Conservation (phyloP, 2,329 filamentous ascomycete species). For the Fusarium ramigenum region DNA sequence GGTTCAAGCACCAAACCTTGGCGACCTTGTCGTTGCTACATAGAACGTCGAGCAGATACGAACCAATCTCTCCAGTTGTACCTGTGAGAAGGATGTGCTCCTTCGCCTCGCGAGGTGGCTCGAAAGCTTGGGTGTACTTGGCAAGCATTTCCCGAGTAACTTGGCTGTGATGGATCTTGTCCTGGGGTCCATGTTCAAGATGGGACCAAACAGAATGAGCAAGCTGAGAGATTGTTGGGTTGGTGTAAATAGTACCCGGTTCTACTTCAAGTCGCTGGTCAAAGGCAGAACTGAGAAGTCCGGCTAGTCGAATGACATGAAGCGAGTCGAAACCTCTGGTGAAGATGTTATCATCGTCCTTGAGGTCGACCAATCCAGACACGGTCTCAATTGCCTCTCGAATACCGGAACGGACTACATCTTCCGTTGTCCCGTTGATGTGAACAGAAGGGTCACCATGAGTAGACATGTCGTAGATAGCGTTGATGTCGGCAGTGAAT, state of each 20-base stretch:
- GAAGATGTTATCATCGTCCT: neutral
- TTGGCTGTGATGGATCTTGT: neutral
- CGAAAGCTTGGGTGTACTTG: neutral
- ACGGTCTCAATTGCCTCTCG: neutral
- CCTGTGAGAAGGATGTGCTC: neutral
- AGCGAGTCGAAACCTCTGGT: neutral
- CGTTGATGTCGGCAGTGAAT: neutral
- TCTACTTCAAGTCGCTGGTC: fast-evolving
- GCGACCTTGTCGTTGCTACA: neutral
- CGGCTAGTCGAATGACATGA: neutral
- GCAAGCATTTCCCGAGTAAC: neutral
- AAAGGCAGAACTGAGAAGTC: neutral
- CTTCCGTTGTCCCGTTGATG: neutral
- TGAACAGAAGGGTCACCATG: neutral
- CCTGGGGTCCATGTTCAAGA: neutral
- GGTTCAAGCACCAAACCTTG: neutral
- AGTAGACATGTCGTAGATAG: neutral
- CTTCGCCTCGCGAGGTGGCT: neutral
- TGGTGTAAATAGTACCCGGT: neutral
- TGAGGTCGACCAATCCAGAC: neutral
- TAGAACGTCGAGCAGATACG: neutral
- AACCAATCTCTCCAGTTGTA: neutral
- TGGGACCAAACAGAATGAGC: neutral
- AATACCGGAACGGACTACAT: neutral
- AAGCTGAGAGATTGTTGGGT: neutral